phyloP scores from a whole-genome alignment of 495 filamentous ascomycete species.

The Gamarada debralockiae region DNA sequence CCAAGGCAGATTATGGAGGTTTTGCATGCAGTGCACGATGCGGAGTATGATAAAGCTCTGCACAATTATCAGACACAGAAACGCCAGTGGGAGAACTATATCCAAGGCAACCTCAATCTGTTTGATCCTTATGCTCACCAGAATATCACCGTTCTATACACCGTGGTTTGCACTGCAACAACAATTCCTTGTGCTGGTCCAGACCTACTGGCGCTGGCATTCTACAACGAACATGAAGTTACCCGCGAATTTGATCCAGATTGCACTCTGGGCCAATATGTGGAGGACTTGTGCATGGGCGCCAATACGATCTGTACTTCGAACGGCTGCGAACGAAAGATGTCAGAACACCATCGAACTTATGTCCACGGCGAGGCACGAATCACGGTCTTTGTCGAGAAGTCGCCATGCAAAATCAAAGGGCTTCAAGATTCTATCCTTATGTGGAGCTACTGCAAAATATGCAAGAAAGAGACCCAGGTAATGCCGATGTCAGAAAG shows the following conservation, averaged over 20 bases:
- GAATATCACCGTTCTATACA: conserved; percentile 92
- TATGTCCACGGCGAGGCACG: conserved; percentile 97
- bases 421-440: conserved; percentile 76
- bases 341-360: conserved; percentile 92
- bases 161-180: conserved; percentile 83
- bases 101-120: conserved; percentile 74
- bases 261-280: conserved; percentile 90
- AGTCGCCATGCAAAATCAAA: conserved; percentile 62
- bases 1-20: conserved; percentile 88
- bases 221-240: conserved; percentile 84
- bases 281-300: conserved; percentile 81
- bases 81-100: conserved; percentile 90
- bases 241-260: conserved; percentile 73
- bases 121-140: conserved; percentile 95
- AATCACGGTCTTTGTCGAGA: conserved; percentile 82
- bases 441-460: conserved; percentile 97
- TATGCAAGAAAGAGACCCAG: conserved; percentile 84
- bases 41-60: conserved; percentile 91
- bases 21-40: conserved; percentile 87
- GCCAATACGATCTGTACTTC: conserved; percentile 71
- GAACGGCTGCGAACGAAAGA: conserved; percentile 82
- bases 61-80: conserved; percentile 95
- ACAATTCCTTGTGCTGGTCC: conserved; percentile 91
- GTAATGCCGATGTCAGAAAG: conserved; percentile 90
- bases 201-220: conserved; percentile 77